A percentile compares a stretch with the other conserved stretches of the same genome.
These are phyloP conservation scores for Solanum clarkiae DNA, from an alignment of 257 asterid species.

Conservation along the genomic window DNA sequence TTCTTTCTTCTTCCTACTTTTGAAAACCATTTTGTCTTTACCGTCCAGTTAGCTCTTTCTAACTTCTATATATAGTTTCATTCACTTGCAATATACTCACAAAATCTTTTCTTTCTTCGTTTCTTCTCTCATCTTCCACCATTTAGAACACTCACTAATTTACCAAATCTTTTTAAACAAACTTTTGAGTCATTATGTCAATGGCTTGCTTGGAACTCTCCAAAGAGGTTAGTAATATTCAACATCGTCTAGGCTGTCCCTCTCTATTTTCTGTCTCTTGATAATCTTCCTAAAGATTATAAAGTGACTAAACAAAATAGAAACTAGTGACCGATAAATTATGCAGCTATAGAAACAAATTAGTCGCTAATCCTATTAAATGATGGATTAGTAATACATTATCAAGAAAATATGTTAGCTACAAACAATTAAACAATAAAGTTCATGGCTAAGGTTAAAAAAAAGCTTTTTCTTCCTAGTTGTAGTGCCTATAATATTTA, in stretches of 20 bases:
- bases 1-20: background rate
- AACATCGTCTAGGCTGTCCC: background rate
- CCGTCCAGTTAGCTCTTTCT: constrained; percentile 8
- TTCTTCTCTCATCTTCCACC: background rate
- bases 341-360: background rate
- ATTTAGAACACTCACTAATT: background rate
- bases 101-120: background rate
- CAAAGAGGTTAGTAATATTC: constrained; percentile 31
- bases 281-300: background rate
- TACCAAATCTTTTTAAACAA: background rate
- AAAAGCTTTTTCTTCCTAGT: background rate
- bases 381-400: background rate
- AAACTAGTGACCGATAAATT: background rate
- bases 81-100: constrained; percentile 1
- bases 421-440: background rate
- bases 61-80: constrained; percentile 22
- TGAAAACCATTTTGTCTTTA: background rate
- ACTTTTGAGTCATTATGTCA: constrained; percentile 7
- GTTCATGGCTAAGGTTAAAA: no score
- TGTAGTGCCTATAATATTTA: background rate
- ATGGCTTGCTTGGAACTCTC: constrained; percentile 50
- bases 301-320: background rate
- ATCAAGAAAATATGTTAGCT: background rate
- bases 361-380: background rate
- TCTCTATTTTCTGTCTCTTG: background rate